These are phyloP conservation scores for Naegleria gruberi DNA, from an alignment of 208 protist species.

Conservation along the genomic window DNA sequence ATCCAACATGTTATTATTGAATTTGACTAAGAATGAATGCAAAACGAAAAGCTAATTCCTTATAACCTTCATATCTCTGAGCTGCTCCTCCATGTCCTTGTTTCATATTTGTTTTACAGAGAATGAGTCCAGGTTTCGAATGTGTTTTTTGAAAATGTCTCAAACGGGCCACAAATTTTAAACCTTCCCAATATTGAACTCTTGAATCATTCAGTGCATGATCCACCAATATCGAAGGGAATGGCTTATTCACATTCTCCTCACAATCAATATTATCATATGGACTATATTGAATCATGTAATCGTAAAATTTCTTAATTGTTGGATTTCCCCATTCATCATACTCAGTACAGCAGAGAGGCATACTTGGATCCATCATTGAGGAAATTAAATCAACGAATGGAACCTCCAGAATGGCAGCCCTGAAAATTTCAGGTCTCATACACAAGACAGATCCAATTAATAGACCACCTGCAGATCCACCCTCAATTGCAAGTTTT, in stretches of 20 bases:
- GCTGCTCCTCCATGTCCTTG: neutral
- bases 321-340: constrained; percentile 89
- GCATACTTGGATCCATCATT: constrained; percentile 79
- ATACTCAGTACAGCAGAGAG: constrained; percentile 74
- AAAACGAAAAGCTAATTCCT: neutral
- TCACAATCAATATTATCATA: constrained; percentile 10
- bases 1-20: too few relatives aligned
- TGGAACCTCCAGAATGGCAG: constrained; percentile 65
- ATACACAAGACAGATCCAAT: constrained; percentile 81
- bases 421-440: constrained; percentile 69
- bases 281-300: constrained; percentile 53
- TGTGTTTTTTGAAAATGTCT: neutral
- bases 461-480: constrained; percentile 79
- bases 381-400: constrained; percentile 88
- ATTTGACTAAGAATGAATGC: too few relatives aligned
- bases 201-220: neutral
- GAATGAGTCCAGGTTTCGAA: neutral
- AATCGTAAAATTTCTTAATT: constrained; percentile 78
- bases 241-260: neutral
- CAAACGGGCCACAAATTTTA: neutral
- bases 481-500: constrained; percentile 74
- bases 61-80: neutral
- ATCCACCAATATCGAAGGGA: neutral
- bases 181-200: neutral
- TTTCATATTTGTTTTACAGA: neutral